A percentile compares a stretch with the other conserved stretches of the same genome.
Evolutionary conservation across 2,329 filamentous ascomycete genomes (phyloP).

Genomic region (Fusarium dlaminii): DNA sequence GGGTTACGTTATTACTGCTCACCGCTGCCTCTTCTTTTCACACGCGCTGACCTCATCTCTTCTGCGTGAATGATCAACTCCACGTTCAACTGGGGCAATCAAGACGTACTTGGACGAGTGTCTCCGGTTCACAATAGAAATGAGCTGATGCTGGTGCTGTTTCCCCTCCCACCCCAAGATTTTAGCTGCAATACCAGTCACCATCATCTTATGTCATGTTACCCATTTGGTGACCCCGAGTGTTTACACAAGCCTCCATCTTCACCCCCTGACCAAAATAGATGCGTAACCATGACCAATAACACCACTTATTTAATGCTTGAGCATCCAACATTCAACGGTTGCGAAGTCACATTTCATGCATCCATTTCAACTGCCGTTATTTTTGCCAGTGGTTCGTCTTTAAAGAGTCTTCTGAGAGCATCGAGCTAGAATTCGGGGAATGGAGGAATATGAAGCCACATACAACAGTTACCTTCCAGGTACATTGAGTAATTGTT

Average conservation of each 20-base stretch:
- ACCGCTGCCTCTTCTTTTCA: constrained; percentile 20
- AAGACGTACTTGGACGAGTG: constrained; percentile 3
- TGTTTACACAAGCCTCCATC: constrained; percentile 13
- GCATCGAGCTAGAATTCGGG: background rate
- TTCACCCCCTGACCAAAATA: constrained; percentile 23
- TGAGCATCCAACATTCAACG: constrained; percentile 12
- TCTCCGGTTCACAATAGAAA: constrained; percentile 24
- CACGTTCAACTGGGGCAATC: background rate
- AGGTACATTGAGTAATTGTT: constrained; percentile 18
- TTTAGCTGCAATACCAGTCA: background rate
- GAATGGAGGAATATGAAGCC: background rate
- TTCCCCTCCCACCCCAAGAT: constrained; percentile 6
- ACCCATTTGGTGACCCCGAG: constrained; percentile 3
- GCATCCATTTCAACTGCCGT: constrained; percentile 37
- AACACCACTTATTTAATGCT: constrained; percentile 5
- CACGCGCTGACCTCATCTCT: background rate
- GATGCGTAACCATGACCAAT: constrained; percentile 22
- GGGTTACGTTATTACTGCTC: constrained; percentile 27
- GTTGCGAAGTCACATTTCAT: constrained; percentile 12
- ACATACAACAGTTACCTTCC: constrained; percentile 23
- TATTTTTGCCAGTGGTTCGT: constrained; percentile 5
- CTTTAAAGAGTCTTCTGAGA: constrained; percentile 11
- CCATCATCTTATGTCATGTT: background rate
- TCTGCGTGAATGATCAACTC: constrained; percentile 2
- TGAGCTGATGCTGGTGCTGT: constrained; percentile 34